Evolutionary conservation across 208 protist species (phyloP).

Genomic region (Acanthamoeba royreba): DNA sequence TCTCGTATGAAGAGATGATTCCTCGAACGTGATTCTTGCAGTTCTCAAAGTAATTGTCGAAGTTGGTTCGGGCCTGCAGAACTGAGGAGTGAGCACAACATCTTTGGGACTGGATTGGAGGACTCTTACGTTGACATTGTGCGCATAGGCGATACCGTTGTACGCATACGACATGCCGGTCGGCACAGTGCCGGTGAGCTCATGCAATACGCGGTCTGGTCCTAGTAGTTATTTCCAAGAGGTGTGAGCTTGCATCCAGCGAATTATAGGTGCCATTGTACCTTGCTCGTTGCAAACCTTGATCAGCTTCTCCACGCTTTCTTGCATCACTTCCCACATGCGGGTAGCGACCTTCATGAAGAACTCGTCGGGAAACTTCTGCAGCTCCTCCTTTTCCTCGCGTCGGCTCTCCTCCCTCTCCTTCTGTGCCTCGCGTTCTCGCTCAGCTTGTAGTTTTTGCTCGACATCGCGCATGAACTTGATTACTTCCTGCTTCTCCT

Average conservation of each 20-base stretch:
- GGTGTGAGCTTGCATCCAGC: too few relatives aligned
- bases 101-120: background rate
- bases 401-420: background rate
- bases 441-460: background rate
- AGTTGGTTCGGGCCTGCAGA: background rate
- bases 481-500: background rate
- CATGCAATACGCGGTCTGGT: background rate
- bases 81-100: too few relatives aligned
- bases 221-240: background rate
- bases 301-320: background rate
- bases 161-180: background rate
- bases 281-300: background rate
- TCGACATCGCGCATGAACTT: background rate
- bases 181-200: background rate
- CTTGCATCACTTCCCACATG: background rate
- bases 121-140: background rate
- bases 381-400: background rate
- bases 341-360: background rate
- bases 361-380: background rate
- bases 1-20: background rate
- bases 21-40: background rate
- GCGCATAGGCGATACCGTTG: background rate
- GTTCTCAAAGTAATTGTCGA: background rate
- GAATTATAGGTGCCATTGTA: too few relatives aligned
- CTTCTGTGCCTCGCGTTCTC: background rate